Evolutionary conservation across 73 alveolate species (phyloP).

Genomic region (Symbiodinium natans): DNA sequence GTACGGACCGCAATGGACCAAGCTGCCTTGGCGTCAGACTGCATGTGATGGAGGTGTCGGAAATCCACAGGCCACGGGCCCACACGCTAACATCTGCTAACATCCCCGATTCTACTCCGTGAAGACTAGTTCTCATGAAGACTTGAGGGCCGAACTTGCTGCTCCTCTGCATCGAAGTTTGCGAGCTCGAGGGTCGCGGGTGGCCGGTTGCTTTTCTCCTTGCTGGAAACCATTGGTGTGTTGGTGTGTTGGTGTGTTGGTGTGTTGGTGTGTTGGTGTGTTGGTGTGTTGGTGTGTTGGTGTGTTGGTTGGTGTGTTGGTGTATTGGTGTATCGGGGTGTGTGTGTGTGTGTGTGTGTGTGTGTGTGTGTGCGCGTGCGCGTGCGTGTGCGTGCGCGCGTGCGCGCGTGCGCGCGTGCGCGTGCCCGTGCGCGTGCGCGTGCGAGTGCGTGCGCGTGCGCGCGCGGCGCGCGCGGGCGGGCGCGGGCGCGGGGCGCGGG

Average conservation of each 20-base stretch:
- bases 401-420: background rate
- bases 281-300: too few species aligned
- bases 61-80: background rate
- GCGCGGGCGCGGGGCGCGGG: background rate
- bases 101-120: background rate
- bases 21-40: background rate
- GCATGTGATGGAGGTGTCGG: background rate
- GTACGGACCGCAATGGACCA: conserved; percentile 49
- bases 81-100: background rate
- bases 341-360: too few species aligned
- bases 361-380: background rate
- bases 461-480: background rate
- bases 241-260: too few species aligned
- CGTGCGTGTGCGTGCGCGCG: background rate
- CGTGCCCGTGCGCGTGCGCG: background rate
- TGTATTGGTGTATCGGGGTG: too few species aligned
- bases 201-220: background rate
- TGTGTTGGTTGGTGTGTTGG: too few species aligned
- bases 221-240: background rate
- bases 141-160: background rate
- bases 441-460: background rate
- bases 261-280: too few species aligned
- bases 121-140: background rate
- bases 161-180: background rate
- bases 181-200: background rate